Evolutionary conservation across 2,329 filamentous ascomycete species (phyloP).

Genomic region (Cylindrodendrum hubeiense): DNA sequence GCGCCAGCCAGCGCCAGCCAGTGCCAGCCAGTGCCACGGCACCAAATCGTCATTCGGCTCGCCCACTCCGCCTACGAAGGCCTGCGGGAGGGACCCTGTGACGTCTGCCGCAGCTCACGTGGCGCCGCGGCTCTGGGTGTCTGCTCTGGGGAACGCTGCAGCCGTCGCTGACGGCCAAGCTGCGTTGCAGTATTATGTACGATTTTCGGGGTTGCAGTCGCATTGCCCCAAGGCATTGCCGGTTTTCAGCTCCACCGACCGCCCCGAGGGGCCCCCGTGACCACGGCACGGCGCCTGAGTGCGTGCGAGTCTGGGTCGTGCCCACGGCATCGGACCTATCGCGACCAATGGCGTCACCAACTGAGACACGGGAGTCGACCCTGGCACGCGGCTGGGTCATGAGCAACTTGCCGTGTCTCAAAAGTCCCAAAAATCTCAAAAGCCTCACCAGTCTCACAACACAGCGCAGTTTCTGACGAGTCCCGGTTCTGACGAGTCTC

Average conservation of each 20-base stretch:
- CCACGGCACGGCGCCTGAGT: not conserved
- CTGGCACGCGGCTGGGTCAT: conserved; percentile 10
- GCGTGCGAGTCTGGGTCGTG: not conserved
- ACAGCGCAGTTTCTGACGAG: not conserved
- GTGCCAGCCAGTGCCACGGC: no score
- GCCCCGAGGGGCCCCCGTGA: not conserved
- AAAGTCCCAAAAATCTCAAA: no score
- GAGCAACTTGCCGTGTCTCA: not conserved
- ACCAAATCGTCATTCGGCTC: no score
- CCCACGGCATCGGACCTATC: not conserved
- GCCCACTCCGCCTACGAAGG: not conserved
- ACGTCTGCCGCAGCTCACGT: not conserved
- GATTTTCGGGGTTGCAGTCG: not conserved
- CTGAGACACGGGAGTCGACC: conserved; percentile 12
- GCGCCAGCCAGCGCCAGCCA: no score
- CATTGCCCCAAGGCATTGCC: not conserved
- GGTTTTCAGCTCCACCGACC: not conserved
- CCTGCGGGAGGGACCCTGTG: not conserved
- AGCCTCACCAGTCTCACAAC: not conserved
- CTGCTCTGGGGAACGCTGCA: not conserved
- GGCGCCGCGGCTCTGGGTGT: not conserved
- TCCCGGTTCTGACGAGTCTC: no score
- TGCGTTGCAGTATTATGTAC: not conserved
- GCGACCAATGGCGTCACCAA: conserved; percentile 10
- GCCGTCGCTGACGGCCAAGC: not conserved